These are phyloP conservation scores for Nothophytophthora sp. DNA, from an alignment of 352 stramenopile species.

Conservation along the genomic window DNA sequence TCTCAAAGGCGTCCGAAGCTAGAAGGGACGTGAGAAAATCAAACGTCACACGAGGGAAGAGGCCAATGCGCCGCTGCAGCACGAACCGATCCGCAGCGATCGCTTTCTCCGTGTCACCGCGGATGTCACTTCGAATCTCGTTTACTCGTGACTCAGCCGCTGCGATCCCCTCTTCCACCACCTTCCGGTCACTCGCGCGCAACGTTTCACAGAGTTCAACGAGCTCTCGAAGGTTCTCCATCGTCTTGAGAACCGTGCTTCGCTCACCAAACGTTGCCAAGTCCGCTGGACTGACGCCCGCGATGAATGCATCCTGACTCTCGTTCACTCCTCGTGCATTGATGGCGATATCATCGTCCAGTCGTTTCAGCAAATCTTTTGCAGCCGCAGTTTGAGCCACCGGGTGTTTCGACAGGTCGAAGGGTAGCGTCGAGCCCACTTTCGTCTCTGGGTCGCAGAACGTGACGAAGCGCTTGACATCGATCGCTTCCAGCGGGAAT, in stretches of 20 bases:
- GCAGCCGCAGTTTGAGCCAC: constrained; percentile 93
- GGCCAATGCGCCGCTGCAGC: constrained; percentile 54
- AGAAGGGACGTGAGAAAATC: constrained; percentile 81
- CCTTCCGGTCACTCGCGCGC: constrained; percentile 49
- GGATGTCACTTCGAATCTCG: constrained; percentile 35
- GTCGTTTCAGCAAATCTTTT: constrained; percentile 92
- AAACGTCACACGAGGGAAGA: constrained; percentile 69
- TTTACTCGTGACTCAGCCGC: constrained; percentile 58
- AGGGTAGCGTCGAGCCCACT: constrained; percentile 76
- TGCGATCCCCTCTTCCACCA: constrained; percentile 55
- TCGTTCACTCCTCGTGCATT: constrained; percentile 73
- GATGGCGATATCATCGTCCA: constrained; percentile 92
- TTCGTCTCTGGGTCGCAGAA: constrained; percentile 69
- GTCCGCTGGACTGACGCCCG: constrained; percentile 56
- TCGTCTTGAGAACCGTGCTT: constrained; percentile 5
- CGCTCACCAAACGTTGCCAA: constrained; percentile 20
- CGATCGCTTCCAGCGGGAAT: constrained; percentile 69
- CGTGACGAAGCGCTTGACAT: constrained; percentile 70
- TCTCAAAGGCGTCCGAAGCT: constrained; percentile 56
- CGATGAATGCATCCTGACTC: constrained; percentile 78
- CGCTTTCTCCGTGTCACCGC: constrained; percentile 16
- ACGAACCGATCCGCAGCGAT: constrained; percentile 47
- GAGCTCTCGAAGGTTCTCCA: constrained; percentile 45
- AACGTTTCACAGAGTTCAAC: constrained; percentile 53
- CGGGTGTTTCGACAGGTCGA: constrained; percentile 91